A percentile compares a stretch with the other conserved stretches of the same genome.
Evolutionary conservation across 805 yeast genomes (phyloP).

Genomic region (Teunomyces kruisii): DNA sequence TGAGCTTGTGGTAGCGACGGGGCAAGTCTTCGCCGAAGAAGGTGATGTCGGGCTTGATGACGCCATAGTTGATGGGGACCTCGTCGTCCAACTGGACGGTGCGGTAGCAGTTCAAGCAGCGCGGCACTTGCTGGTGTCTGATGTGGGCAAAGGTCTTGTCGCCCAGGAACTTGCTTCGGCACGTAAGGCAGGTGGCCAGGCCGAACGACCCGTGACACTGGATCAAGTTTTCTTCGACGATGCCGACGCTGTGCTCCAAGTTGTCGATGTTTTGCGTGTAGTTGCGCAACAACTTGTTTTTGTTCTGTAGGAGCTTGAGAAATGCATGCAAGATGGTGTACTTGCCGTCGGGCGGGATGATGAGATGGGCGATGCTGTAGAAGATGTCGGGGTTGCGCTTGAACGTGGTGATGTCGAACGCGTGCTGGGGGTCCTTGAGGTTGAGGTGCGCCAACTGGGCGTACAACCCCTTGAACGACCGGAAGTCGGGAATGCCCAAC

Average conservation of each 20-base stretch:
- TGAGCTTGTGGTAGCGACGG: constrained; percentile 29
- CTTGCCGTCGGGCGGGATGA: constrained; percentile 56
- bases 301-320: constrained; percentile 34
- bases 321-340: constrained; percentile 41
- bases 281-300: constrained; percentile 38
- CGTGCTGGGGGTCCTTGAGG: constrained; percentile 85
- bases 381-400: constrained; percentile 74
- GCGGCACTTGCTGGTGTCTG: constrained; percentile 50
- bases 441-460: constrained; percentile 66
- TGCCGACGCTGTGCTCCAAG: constrained; percentile 47
- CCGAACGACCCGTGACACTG: constrained; percentile 86
- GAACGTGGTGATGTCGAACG: constrained; percentile 73
- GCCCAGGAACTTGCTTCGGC: constrained; percentile 57
- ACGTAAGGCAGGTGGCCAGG: constrained; percentile 73
- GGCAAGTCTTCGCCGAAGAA: constrained; percentile 76
- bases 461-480: constrained; percentile 86
- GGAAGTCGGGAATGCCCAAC: constrained; percentile 87
- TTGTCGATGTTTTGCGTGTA: constrained; percentile 48
- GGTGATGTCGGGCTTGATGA: constrained; percentile 88
- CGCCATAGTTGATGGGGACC: constrained; percentile 35
- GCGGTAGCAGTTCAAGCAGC: constrained; percentile 48
- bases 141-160: constrained; percentile 45
- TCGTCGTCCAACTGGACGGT: constrained; percentile 23
- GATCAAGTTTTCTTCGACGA: constrained; percentile 56
- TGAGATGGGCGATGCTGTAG: constrained; percentile 82